Evolutionary conservation across 495 filamentous ascomycete species (phyloP), one percentile per base, ranked within the genome.

Genomic region (Hypoxylon fragiforme): DNA sequence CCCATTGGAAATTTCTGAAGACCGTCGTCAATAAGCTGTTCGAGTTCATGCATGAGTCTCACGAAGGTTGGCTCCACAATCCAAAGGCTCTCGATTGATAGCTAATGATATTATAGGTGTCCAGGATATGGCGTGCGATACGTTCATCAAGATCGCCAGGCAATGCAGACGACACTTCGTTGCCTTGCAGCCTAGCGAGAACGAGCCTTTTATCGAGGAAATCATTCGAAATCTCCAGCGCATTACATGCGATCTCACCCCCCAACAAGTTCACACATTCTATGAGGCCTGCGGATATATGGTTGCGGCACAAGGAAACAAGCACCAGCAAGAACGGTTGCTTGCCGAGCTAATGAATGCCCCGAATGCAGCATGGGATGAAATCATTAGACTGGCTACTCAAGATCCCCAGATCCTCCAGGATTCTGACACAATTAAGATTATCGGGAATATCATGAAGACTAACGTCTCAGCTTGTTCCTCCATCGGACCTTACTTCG

Each of bases 391-490:
- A 38, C 77, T 84, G 57, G 94, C 94, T 30, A 90, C 89, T 39
- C 78, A 87, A 48, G 83, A 96, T 65, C 88, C 92, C 1, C 75
- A 79, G 19, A 88, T 90, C 52, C 78, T 99, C 5, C 89, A 97
- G 67, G 89, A 96, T 67, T 79, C 81, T 19, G 91, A 99, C 44
- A 95, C 91, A 0, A 97, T 99, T 71, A 97, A 97, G 73, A 84
- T 99, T 52, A 88, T 99, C 50, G 94, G 94, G 44, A 99, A 99
- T 69, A 95, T 99, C 62, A 99, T 97, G 94, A 99, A 99, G 79
- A 99, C 94, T 3, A 99, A 99, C 62, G 94, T 99, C 3, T 90
- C 94, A 1, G 94, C 94, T 11, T 97, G 94, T 67, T 90, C 88
- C 19, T 97, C 95, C 0, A 92, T 97, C 43, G 94, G 94, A 19